Conservation (phyloP, 2,329 filamentous ascomycete genomes). For the Rhytidhysteron rufulum region DNA sequence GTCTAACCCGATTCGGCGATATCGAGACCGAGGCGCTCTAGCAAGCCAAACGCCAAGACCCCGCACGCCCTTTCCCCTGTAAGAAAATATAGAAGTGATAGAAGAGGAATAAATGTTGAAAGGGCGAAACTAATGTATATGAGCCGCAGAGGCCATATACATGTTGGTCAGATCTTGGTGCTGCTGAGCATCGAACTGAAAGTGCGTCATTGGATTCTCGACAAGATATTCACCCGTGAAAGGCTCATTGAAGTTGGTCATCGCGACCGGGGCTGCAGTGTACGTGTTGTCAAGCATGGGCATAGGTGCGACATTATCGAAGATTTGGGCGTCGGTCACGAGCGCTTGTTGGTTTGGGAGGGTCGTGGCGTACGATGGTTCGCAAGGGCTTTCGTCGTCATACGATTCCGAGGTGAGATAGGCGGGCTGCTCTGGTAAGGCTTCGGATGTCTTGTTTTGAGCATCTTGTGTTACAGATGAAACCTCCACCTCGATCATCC, state of each 20-base stretch:
- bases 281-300: slow-evolving; percentile 6
- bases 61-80: too few relatives aligned
- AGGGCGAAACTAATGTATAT: too few relatives aligned
- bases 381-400: background rate
- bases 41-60: too few relatives aligned
- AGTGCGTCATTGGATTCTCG: background rate
- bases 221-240: background rate
- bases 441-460: slow-evolving; percentile 10
- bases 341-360: background rate
- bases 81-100: too few relatives aligned
- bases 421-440: slow-evolving; percentile 2
- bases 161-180: background rate
- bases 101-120: too few relatives aligned
- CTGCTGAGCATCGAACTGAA: slow-evolving; percentile 3
- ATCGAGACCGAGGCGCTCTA: too few relatives aligned
- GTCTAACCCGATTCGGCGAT: too few relatives aligned
- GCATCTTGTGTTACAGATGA: background rate
- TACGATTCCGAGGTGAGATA: background rate
- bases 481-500: slow-evolving; percentile 58
- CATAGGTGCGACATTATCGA: background rate
- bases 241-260: background rate
- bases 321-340: background rate
- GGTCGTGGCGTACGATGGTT: background rate
- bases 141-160: background rate
- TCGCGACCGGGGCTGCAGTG: slow-evolving; percentile 2